A percentile compares a stretch with the other conserved stretches of the same genome.
These are phyloP conservation scores for Venturia nashicola DNA, from an alignment of 2,329 filamentous ascomycete species.

Conservation along the genomic window DNA sequence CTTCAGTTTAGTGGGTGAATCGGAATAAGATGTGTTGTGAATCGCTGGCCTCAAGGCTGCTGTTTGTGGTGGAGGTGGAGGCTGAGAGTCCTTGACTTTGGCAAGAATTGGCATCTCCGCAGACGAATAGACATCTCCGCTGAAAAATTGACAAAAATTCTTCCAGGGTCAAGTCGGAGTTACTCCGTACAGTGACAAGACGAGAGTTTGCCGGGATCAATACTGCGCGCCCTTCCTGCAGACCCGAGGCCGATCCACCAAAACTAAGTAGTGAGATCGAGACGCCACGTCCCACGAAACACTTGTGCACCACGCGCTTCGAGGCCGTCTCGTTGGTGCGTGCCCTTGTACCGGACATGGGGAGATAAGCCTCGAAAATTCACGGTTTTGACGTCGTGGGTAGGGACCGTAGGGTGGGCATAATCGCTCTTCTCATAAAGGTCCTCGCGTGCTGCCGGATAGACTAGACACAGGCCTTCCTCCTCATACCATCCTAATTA, in stretches of 20 bases:
- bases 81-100: not conserved
- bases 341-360: slow-evolving; percentile 2
- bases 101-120: not conserved
- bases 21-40: not conserved
- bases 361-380: slow-evolving; percentile 7
- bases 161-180: not conserved
- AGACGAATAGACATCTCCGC: no score
- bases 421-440: not conserved
- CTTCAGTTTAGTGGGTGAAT: not conserved
- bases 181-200: not conserved
- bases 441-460: not conserved
- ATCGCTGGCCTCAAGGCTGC: not conserved
- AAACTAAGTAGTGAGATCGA: slow-evolving; percentile 9
- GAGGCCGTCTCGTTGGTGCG: not conserved
- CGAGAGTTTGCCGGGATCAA: not conserved
- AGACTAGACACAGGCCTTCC: not conserved
- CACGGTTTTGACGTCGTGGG: slow-evolving; percentile 7
- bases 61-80: not conserved
- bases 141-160: no score
- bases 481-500: not conserved
- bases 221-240: not conserved
- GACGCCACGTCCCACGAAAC: slow-evolving; percentile 11
- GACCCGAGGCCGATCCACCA: slow-evolving; percentile 2
- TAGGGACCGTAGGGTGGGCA: not conserved
- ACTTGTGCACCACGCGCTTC: slow-evolving; percentile 8